Percentiles rank a stretch among this genome's conserved stretches.
These are phyloP conservation scores for Neocallimastix lanati DNA, from an alignment of 192 early-diverging fungal species.

Conservation along the genomic window DNA sequence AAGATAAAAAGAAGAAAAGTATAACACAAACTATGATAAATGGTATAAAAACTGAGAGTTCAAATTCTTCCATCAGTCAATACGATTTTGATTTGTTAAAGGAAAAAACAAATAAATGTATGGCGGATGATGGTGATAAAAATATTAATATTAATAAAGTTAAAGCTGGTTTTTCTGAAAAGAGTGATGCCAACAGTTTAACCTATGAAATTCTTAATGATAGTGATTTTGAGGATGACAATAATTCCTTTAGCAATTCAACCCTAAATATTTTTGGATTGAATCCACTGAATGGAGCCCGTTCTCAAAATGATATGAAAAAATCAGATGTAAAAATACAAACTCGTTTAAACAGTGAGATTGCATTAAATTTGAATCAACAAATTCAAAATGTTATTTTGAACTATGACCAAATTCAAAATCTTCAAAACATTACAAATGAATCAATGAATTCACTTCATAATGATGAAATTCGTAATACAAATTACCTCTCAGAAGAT, in stretches of 20 bases:
- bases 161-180: too few relatives aligned
- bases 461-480: not conserved
- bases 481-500: not conserved
- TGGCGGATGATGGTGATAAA: not conserved
- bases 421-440: not conserved
- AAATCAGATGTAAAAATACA: not conserved
- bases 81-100: not conserved
- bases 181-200: not conserved
- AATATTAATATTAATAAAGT: not conserved
- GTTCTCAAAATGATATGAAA: not conserved
- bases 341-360: not conserved
- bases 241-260: not conserved
- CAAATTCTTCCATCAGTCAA: not conserved
- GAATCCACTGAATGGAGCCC: not conserved
- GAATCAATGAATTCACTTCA: not conserved
- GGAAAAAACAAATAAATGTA: not conserved
- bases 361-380: not conserved
- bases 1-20: not conserved
- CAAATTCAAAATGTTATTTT: not conserved
- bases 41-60: not conserved
- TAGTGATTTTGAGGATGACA: not conserved
- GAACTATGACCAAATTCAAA: not conserved
- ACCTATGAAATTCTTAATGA: not conserved
- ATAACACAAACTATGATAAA: not conserved
- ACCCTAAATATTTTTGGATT: not conserved